Conservation (phyloP, 2,329 filamentous ascomycete genomes). For the Coniella vitis region DNA sequence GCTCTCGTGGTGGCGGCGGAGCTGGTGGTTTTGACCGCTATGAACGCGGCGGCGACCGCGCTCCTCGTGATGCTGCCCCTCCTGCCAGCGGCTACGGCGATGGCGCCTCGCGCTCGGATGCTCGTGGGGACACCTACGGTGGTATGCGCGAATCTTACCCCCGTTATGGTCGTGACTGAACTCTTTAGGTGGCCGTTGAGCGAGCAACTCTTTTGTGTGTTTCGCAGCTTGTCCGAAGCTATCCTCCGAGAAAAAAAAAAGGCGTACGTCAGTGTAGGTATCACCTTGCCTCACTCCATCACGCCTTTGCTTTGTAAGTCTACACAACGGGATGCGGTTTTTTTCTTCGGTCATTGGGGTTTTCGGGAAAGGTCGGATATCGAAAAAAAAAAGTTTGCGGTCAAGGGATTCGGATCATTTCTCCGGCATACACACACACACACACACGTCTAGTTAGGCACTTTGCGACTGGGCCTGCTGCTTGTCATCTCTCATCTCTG, state of each 20-base stretch:
- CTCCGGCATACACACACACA: neutral
- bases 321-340: slow-evolving; percentile 8
- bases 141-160: slow-evolving; percentile 15
- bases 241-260: neutral
- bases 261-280: slow-evolving; percentile 4
- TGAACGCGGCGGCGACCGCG: slow-evolving; percentile 18
- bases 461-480: slow-evolving; percentile 17
- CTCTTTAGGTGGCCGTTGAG: slow-evolving; percentile 16
- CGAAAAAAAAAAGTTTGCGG: slow-evolving; percentile 13
- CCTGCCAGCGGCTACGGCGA: slow-evolving; percentile 23
- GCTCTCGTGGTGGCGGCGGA: slow-evolving; percentile 8
- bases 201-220: neutral
- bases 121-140: slow-evolving; percentile 25
- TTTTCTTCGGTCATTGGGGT: slow-evolving; percentile 13
- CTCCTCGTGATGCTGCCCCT: slow-evolving; percentile 23
- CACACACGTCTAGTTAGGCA: slow-evolving; percentile 14
- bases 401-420: slow-evolving; percentile 12
- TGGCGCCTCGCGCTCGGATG: slow-evolving; percentile 22
- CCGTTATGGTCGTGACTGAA: slow-evolving; percentile 15
- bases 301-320: slow-evolving; percentile 13
- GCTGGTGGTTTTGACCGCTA: slow-evolving; percentile 11
- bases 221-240: slow-evolving; percentile 4
- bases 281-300: neutral
- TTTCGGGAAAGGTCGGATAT: slow-evolving; percentile 14
- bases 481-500: slow-evolving; percentile 7